Evolutionary conservation across 1,139 yeast genomes (phyloP).

Genomic region (Sugiyamaella pinicola): DNA sequence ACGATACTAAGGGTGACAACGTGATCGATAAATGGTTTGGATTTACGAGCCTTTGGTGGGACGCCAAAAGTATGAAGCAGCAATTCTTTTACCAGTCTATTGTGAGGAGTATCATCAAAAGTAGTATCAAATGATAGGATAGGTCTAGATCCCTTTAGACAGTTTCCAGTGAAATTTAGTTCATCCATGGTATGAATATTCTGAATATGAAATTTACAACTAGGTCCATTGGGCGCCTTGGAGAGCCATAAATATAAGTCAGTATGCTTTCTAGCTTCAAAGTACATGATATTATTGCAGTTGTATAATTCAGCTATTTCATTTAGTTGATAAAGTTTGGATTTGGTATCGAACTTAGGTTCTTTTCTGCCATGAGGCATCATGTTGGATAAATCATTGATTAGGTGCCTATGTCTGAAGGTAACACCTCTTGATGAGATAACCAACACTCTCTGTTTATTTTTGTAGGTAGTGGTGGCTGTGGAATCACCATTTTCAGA

Average conservation of each 20-base stretch:
- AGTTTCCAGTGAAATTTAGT: constrained; percentile 93
- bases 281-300: constrained; percentile 92
- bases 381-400: constrained; percentile 73
- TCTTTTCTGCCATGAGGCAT: constrained; percentile 96
- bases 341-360: constrained; percentile 92
- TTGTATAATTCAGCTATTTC: constrained; percentile 96
- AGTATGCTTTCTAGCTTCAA: constrained; percentile 95
- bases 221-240: constrained; percentile 98
- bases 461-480: constrained; percentile 33
- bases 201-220: constrained; percentile 89
- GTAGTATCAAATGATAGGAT: constrained; percentile 81
- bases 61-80: constrained; percentile 89
- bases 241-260: constrained; percentile 94
- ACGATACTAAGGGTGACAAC: constrained; percentile 91
- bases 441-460: constrained; percentile 59
- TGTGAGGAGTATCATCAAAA: constrained; percentile 68
- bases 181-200: constrained; percentile 96
- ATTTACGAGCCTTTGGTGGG: constrained; percentile 91
- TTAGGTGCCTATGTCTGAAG: constrained; percentile 91
- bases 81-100: constrained; percentile 78
- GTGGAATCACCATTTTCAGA: constrained; percentile 47
- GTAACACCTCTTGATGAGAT: constrained; percentile 93
- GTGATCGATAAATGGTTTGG: constrained; percentile 94
- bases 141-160: constrained; percentile 96
- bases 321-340: constrained; percentile 82